These are phyloP conservation scores for Leptographium flavum DNA, from an alignment of 2,329 filamentous ascomycete genomes.

Conservation along the genomic window DNA sequence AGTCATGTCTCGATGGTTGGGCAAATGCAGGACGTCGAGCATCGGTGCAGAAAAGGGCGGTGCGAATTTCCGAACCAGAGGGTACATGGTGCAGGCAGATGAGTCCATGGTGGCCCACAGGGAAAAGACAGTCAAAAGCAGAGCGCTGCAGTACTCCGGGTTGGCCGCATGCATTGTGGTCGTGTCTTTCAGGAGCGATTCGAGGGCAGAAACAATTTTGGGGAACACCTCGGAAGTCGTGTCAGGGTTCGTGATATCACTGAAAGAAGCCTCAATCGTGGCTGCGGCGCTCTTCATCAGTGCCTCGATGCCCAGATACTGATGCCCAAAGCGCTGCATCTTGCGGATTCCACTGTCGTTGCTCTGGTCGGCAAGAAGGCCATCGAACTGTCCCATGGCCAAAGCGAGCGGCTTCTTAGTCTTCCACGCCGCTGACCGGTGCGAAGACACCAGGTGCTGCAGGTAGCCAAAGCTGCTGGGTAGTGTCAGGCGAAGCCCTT, in stretches of 20 bases:
- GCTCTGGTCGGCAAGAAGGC: background rate
- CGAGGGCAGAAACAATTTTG: background rate
- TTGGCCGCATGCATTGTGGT: constrained; percentile 23
- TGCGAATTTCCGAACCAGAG: constrained; percentile 34
- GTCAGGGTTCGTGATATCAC: background rate
- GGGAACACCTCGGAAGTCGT: too few species aligned
- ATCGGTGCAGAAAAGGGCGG: constrained; percentile 33
- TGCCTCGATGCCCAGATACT: background rate
- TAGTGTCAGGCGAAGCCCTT: constrained; percentile 22
- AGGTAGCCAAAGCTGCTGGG: constrained; percentile 25
- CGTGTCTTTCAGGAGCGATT: background rate
- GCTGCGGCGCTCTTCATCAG: background rate
- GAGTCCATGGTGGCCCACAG: constrained; percentile 44
- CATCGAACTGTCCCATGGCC: too few species aligned
- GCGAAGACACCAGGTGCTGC: constrained; percentile 7
- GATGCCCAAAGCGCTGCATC: background rate
- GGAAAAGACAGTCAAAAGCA: constrained; percentile 40
- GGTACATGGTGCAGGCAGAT: constrained; percentile 24
- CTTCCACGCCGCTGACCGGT: background rate
- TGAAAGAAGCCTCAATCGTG: too few species aligned
- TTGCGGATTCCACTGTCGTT: background rate
- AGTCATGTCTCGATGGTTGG: constrained; percentile 29
- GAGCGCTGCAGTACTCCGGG: constrained; percentile 33
- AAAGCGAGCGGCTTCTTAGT: background rate
- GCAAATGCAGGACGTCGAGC: constrained; percentile 41